A percentile compares a stretch with the other conserved stretches of the same genome.
These are phyloP conservation scores for Sutorius australiensis DNA, from an alignment of 768 basidiomycete species.

Conservation along the genomic window DNA sequence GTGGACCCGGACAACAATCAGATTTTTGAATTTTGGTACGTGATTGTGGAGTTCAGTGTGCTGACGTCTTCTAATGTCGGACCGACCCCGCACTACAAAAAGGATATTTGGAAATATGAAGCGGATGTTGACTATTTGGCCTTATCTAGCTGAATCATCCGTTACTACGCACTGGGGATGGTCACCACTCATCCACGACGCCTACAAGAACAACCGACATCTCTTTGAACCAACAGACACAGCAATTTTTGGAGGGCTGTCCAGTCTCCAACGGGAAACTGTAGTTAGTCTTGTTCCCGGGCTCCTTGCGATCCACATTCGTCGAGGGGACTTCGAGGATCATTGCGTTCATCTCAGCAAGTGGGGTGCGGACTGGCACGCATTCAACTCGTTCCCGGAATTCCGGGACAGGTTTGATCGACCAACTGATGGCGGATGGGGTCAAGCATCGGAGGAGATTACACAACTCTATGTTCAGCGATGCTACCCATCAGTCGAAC, in stretches of 20 bases:
- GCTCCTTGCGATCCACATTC: constrained; percentile 48
- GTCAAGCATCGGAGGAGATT: constrained; percentile 16
- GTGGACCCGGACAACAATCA: constrained; percentile 21
- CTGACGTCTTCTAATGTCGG: neutral
- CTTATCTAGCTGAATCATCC: constrained; percentile 31
- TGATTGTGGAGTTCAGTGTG: neutral
- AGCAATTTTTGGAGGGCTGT: neutral
- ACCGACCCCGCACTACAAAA: neutral
- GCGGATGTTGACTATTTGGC: constrained; percentile 35
- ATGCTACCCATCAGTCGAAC: constrained; percentile 43
- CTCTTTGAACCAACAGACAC: constrained; percentile 15
- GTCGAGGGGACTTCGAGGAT: constrained; percentile 45
- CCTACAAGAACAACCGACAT: constrained; percentile 30
- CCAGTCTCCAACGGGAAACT: neutral
- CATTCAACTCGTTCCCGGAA: constrained; percentile 43
- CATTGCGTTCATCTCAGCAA: constrained; percentile 42
- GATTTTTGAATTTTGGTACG: constrained; percentile 39
- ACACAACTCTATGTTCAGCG: constrained; percentile 30
- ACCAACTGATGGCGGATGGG: constrained; percentile 25
- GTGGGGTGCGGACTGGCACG: constrained; percentile 37
- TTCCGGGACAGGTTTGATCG: constrained; percentile 36
- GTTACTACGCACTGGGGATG: constrained; percentile 35
- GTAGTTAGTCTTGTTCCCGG: constrained; percentile 31
- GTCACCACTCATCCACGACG: constrained; percentile 34
- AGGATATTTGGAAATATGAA: constrained; percentile 34